phyloP scores from a whole-genome alignment of 2,329 filamentous ascomycete species.

The Arachnopeziza araneosa region DNA sequence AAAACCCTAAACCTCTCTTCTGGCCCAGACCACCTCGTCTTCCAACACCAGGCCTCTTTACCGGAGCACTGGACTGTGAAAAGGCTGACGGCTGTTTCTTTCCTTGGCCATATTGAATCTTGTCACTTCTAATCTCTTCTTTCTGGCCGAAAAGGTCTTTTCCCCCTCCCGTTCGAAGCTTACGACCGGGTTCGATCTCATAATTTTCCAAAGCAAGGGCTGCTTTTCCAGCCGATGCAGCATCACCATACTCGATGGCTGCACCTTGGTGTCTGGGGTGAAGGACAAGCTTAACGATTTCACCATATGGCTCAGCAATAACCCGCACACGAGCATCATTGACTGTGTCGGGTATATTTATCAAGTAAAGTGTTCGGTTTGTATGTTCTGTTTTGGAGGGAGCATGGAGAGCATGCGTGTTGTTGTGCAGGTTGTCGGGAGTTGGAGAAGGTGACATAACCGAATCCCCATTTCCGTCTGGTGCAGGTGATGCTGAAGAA shows the following conservation, averaged over 20 bases:
- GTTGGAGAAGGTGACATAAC: conserved; percentile 28
- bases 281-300: conserved; percentile 69
- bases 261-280: conserved; percentile 80
- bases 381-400: conserved; percentile 46
- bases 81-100: conserved; percentile 34
- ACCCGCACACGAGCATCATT: conserved; percentile 78
- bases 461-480: conserved; percentile 30
- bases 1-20: conserved; percentile 31
- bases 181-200: conserved; percentile 46
- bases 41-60: conserved; percentile 31
- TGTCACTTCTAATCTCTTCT: conserved; percentile 39
- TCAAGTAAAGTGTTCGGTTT: conserved; percentile 70
- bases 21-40: conserved; percentile 33
- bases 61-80: conserved; percentile 25
- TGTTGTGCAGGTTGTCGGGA: conserved; percentile 13
- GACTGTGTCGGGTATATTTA: conserved; percentile 87
- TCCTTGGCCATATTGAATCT: conserved; percentile 32
- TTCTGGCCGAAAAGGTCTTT: conserved; percentile 50
- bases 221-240: conserved; percentile 65
- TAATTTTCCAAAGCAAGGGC: conserved; percentile 52
- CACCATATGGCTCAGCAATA: conserved; percentile 64
- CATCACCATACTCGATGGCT: conserved; percentile 71
- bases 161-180: conserved; percentile 48
- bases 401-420: conserved; percentile 22
- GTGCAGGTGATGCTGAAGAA: conserved; percentile 30